Evolutionary conservation across 208 protist genomes (phyloP), one percentile per base, ranked within the genome.

Genomic region (Crithidia bombi): DNA sequence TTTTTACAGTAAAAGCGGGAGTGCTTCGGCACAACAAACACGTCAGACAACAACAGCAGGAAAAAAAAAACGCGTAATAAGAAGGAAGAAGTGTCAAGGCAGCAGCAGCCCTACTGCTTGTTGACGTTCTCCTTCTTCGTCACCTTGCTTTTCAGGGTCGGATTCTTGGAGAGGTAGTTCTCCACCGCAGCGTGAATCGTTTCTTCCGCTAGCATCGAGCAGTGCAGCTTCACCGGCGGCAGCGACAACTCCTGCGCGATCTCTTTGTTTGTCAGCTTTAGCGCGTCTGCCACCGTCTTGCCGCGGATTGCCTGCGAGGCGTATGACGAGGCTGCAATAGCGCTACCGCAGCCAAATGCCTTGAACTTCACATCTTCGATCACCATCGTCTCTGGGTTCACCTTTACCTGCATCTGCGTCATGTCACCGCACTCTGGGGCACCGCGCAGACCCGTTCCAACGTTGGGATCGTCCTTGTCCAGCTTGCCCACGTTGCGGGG

Each of bases 181-280:
- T 98, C 90, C 63, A 99, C 95, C 14, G 99, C 98, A 10, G 96
- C 95, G 71, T 99, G 96, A 62, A 99, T 99, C 9, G 98, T 99
- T 65, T 99, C 98, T 83, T 99, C 97, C 11, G 99, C 99, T 26
- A 99, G 87, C 95, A 99, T 98, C 23, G 88, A 98, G 86, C 99
- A 99, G 83, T 99, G 99, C 64, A 99, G 87, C 89, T 99, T 99
- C 28, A 99, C 99, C 4, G 99, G 99, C 21, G 99, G 99, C 58
- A 99, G 83, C 11, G 93, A 95, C 17, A 99, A 92, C 75, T 99
- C 94, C 61, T 96, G 94, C 6, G 98, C 98, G 47, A 99, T 99
- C 43, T 99, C 90, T 28, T 92, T 98, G 84, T 99, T 99, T 33
- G 95, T 98, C 66, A 99, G 92, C 43, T 96, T 80, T 14, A 94